Evolutionary conservation across 306 rosid species (phyloP).

Genomic region (Alnus rubra): DNA sequence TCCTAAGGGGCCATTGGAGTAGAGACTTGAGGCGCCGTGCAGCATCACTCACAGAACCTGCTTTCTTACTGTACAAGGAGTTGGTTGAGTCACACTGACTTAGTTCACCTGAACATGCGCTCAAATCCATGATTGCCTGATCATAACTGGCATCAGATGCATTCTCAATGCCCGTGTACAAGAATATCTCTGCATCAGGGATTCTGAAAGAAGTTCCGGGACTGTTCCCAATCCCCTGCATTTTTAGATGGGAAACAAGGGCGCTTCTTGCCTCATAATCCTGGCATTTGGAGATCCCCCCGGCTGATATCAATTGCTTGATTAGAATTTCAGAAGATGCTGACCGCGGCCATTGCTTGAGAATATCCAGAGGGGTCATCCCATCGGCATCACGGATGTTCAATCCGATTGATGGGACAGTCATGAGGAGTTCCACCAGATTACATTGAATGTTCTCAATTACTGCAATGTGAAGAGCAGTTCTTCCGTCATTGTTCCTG

Average conservation of each 20-base stretch:
- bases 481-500: conserved; percentile 78
- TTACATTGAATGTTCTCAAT: conserved; percentile 52
- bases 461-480: conserved; percentile 79
- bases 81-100: conserved; percentile 39
- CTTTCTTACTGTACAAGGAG: conserved; percentile 46
- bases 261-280: conserved; percentile 49
- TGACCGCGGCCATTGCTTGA: conserved; percentile 58
- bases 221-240: conserved; percentile 62
- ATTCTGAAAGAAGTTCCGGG: conserved; percentile 91
- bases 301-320: conserved; percentile 65
- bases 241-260: conserved; percentile 60
- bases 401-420: conserved; percentile 60
- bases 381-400: conserved; percentile 62
- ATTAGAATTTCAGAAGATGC: conserved; percentile 72
- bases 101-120: conserved; percentile 42
- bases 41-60: conserved; percentile 41
- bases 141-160: conserved; percentile 48
- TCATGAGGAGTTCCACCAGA: conserved; percentile 71
- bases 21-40: conserved; percentile 60
- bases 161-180: conserved; percentile 72
- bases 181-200: conserved; percentile 88
- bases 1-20: conserved; percentile 63
- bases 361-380: conserved; percentile 80
- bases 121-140: conserved; percentile 42
- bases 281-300: conserved; percentile 55